Evolutionary conservation across 495 filamentous ascomycete species (phyloP), one percentile per base, ranked within the genome.

Genomic region (Symbiotaphrina buchneri): DNA sequence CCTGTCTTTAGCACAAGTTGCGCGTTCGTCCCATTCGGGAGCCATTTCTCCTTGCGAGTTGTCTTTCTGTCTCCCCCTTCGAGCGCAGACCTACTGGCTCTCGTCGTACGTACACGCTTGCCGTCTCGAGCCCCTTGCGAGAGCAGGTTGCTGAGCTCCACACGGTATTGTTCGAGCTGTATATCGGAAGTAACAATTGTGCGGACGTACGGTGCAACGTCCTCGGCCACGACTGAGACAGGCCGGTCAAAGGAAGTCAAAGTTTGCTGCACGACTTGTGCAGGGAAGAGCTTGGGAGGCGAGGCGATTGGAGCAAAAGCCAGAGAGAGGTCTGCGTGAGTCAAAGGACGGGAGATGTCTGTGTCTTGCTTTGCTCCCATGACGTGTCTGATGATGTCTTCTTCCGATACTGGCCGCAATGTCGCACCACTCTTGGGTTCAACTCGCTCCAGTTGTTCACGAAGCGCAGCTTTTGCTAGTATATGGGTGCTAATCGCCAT

Each of bases 161-260:
- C 39, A 0, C 83, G 60, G 37, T 79, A 64, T 37, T 71, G 57
- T 30, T 76, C 68, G 0, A 83, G 59, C 7, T 56, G 58, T 3
- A 68, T 51, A 37, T 93, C 85, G 42, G 76, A 75, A 0, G 67
- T 53, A 18, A 81, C 70, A 39, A 94, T 92, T 6, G 59, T 54
- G 13, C 87, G 73, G 14, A 91, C 61, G 39, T 77, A 94, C 0
- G 84, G 85, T 0, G 77, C 81, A 5, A 93, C 50, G 36, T 97
- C 87, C 27, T 74, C 59, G 3, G 56, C 55, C 21, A 93, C 62
- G 6, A 68, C 52, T 2, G 51, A 41, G 23, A 70, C 43, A 0
- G 68, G 65, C 21, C 77, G 64, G 34, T 90, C 78, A 36, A 92
- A 78, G 0, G 70, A 60, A 0, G 77, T 81, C 0, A 66, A 47